These are phyloP conservation scores for Dothideomycetes sp. DNA, from an alignment of 2,329 filamentous ascomycete species.

Conservation along the genomic window DNA sequence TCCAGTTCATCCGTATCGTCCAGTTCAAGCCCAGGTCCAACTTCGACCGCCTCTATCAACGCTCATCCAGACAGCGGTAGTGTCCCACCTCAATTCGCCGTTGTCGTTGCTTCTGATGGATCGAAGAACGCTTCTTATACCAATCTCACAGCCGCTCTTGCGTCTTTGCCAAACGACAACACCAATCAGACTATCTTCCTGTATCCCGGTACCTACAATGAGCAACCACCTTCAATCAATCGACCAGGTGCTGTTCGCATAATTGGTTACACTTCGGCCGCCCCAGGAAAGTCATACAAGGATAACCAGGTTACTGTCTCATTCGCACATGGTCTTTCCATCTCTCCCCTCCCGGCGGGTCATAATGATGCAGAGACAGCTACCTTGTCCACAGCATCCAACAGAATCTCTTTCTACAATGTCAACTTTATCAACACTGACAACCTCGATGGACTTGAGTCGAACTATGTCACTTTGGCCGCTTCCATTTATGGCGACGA, in stretches of 20 bases:
- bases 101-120: slow-evolving; percentile 33
- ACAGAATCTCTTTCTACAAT: slow-evolving; percentile 25
- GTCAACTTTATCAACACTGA: slow-evolving; percentile 28
- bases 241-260: slow-evolving; percentile 33
- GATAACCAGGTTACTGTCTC: slow-evolving; percentile 31
- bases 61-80: slow-evolving; percentile 35
- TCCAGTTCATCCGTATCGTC: not conserved
- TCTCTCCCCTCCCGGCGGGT: slow-evolving; percentile 30
- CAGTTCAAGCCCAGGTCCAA: not conserved
- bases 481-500: slow-evolving; percentile 25
- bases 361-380: slow-evolving; percentile 36
- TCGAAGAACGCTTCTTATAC: slow-evolving; percentile 24
- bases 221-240: slow-evolving; percentile 33
- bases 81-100: slow-evolving; percentile 32
- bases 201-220: slow-evolving; percentile 33
- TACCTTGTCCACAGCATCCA: slow-evolving; percentile 37
- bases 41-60: slow-evolving; percentile 25
- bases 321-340: slow-evolving; percentile 25
- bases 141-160: slow-evolving; percentile 29
- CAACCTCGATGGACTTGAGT: slow-evolving; percentile 22
- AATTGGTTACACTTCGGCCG: slow-evolving; percentile 26
- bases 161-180: slow-evolving; percentile 27
- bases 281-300: slow-evolving; percentile 28
- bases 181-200: slow-evolving; percentile 33
- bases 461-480: slow-evolving; percentile 27